Base-by-base conservation (phyloP, 108 stramenopile species). In the Parietichytrium sp. region DNA sequence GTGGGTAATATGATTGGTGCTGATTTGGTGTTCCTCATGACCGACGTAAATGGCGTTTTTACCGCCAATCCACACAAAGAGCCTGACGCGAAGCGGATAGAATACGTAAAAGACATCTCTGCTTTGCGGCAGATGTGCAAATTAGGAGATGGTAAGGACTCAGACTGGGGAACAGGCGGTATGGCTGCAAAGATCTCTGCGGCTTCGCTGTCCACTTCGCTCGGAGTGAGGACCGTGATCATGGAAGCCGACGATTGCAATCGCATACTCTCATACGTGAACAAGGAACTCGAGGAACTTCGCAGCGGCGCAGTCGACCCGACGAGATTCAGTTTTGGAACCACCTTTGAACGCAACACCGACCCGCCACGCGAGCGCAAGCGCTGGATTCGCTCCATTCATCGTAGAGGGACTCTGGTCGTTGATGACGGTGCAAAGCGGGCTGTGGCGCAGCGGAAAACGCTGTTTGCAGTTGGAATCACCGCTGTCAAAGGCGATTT, bases 141-240 rank as follows among this genome's bases (percentile, higher is more conserved):
- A 27, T 20, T 72, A 6, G 61, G 61, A 0, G n/a, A 16, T 7
- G 61, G 61, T 45, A 42, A 72, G 10, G 61, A 72, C n/a, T 72
- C 61, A 33, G 61, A 50, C 20, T 80, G 79, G 79, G 79, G 79
- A 20, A 80, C 79, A 3, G 79, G 79, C 49, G 79, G 79, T 16
- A 80, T 80, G 79, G 79, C 49, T 0, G 47, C 79, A 4, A 80
- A 80, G 27, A 48, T 80, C 36, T 7, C 50, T 20, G 79, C 79
- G 6, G 79, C 79, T 33, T 7, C 47, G 51, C 47, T 80, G 29
- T 49, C 79, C 79, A 80, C 79, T 20, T 50, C 79, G 49, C 8
- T 48, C 27, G 79, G 79, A n/a, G 79, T 48, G 49, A 13, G 26
- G 3, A 51, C 49, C 29, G 26, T 51, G 31, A 80, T 80, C 79